Evolutionary conservation across 2,329 filamentous ascomycete species (phyloP), one percentile per base, ranked within the genome.

Genomic region (Cladorrhinum sp.): DNA sequence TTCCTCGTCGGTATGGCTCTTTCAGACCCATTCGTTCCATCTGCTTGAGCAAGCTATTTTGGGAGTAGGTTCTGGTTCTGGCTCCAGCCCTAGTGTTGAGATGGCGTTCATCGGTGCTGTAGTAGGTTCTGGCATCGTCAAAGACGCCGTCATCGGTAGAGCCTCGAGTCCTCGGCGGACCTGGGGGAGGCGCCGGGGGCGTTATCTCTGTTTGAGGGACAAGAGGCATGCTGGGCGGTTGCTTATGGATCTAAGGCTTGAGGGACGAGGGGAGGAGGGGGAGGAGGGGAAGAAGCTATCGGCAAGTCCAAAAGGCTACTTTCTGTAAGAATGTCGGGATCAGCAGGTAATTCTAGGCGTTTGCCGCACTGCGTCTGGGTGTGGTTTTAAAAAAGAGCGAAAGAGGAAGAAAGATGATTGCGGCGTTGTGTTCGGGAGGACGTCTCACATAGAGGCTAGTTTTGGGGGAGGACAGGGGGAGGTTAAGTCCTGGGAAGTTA

Each of bases 121-220:
- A 86, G 69, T 86, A 86, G 23, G 82, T 85, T 69, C 78, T 79
- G 61, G 83, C 83, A 73, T 85, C 82, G 62, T 84, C 82, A 65
- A 76, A 85, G 52, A 84, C 78, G 27, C 76, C 73, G 57, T 80
- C 80, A 61, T 84, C 80, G 53, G 77, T 74, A 7, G 78, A 80
- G 45, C 75, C 74, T 50, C 70, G 63, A 20, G 48, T 54, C 54
- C 62, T 58, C 18, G 62, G 60, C 38, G 57, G 32, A n/a, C 53
- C 55, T 22, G 59, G 50, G 13, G 55, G 25, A 10, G 59, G 50
- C 16, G 60, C 55, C 22, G 59, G 62, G 16, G 60, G 59, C 22
- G 50, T 61, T 57, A 67, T 64, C 20, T 59, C 55, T 48, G 58
- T 52, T 23, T 53, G 48, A 49, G 57, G 60, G 20, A 49, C 20